phyloP scores from a whole-genome alignment of 108 stramenopile genomes.

The Cyclotella cryptica region DNA sequence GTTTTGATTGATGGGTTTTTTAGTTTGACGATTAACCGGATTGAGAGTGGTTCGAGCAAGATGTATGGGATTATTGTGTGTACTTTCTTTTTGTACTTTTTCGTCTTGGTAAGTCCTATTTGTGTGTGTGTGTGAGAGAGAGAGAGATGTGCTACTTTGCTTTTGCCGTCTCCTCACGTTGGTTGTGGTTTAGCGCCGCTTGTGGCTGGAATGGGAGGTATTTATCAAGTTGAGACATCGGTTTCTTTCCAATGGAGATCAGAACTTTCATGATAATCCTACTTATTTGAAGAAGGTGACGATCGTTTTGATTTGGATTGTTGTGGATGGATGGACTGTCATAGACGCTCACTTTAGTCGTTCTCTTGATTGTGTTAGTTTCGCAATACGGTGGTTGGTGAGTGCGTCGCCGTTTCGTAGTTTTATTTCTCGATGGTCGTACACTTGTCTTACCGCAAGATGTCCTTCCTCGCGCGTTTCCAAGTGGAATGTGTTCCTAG shows the following conservation, averaged over 20 bases:
- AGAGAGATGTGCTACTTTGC: too few relatives aligned
- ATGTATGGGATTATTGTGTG: slow-evolving; percentile 55
- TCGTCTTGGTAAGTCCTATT: slow-evolving; percentile 25
- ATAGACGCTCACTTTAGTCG: too few relatives aligned
- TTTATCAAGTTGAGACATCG: slow-evolving; percentile 61
- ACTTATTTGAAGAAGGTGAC: slow-evolving; percentile 46
- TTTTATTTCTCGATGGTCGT: background rate
- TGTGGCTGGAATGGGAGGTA: slow-evolving; percentile 75
- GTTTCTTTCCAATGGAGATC: slow-evolving; percentile 64
- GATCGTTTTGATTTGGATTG: too few relatives aligned
- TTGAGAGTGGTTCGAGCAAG: slow-evolving; percentile 29
- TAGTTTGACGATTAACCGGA: slow-evolving; percentile 45
- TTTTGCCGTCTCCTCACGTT: too few relatives aligned
- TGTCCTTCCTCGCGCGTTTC: background rate
- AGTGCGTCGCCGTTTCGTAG: background rate
- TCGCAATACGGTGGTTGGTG: slow-evolving; percentile 49
- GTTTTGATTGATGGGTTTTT: slow-evolving; percentile 35
- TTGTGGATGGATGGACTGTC: too few relatives aligned
- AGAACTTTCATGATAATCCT: slow-evolving; percentile 35
- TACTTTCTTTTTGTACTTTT: slow-evolving; percentile 49
- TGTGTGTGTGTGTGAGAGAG: too few relatives aligned
- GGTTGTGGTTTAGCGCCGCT: slow-evolving; percentile 40
- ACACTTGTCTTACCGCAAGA: background rate
- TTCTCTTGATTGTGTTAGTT: slow-evolving; percentile 11
- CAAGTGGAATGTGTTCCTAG: slow-evolving; percentile 66